Percentiles rank a stretch among this genome's conserved stretches.
These are phyloP conservation scores for Aspergillus neotritici DNA, from an alignment of 2,329 filamentous ascomycete species.

Conservation along the genomic window DNA sequence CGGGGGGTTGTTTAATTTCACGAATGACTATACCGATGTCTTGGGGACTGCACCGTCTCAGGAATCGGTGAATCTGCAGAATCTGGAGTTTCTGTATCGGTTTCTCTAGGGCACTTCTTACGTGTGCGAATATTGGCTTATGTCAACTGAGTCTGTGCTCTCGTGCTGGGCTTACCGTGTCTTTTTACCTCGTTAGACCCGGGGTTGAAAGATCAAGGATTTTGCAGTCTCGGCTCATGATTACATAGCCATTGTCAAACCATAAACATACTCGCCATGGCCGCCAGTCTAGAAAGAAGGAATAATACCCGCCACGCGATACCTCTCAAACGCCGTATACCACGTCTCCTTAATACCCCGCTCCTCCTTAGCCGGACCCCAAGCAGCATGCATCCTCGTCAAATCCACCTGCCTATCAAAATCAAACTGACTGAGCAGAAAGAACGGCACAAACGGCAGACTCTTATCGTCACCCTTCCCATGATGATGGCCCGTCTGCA, in stretches of 20 bases:
- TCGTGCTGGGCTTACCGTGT: too few species aligned
- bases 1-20: conserved; percentile 24
- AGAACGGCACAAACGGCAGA: conserved; percentile 1
- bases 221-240: too few species aligned
- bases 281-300: neutral
- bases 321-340: conserved; percentile 1
- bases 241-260: too few species aligned
- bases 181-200: too few species aligned
- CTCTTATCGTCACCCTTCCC: neutral
- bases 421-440: neutral
- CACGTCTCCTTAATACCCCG: neutral
- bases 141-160: too few species aligned
- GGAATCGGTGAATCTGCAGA: conserved; percentile 27
- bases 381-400: neutral
- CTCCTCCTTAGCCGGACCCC: conserved; percentile 1
- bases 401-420: conserved; percentile 2
- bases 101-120: conserved; percentile 17
- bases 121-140: too few species aligned
- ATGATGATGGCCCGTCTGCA: neutral
- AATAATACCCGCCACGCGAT: neutral
- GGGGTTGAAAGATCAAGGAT: too few species aligned
- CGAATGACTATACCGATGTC: conserved; percentile 26
- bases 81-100: conserved; percentile 28
- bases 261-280: too few species aligned
- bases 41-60: conserved; percentile 24